Evolutionary conservation across 2,329 filamentous ascomycete species (phyloP).

Genomic region (Talaromyces sp.): DNA sequence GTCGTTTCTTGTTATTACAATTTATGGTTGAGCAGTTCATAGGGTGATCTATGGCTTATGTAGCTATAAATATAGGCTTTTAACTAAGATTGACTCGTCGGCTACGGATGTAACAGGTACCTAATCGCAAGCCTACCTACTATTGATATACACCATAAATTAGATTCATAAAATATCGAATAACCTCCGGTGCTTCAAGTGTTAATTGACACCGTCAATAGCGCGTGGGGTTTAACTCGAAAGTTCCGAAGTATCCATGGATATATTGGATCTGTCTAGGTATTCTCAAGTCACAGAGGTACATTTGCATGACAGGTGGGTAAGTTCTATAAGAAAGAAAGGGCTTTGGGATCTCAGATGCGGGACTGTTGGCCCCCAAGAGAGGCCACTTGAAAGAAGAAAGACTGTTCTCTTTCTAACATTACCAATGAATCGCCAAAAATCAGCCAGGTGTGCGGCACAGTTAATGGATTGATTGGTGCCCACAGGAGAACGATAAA

Average conservation of each 20-base stretch:
- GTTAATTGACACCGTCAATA: not conserved
- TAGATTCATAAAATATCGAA: not conserved
- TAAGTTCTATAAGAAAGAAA: not conserved
- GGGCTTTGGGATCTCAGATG: not conserved
- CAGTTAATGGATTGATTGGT: not conserved
- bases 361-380: not conserved
- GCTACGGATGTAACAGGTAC: not conserved
- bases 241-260: too few species aligned
- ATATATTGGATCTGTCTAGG: not conserved
- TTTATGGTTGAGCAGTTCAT: not conserved
- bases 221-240: not conserved
- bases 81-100: not conserved
- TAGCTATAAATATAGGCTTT: not conserved
- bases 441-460: not conserved
- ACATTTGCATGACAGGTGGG: not conserved
- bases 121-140: not conserved
- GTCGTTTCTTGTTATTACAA: not conserved
- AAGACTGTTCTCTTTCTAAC: not conserved
- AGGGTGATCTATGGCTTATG: not conserved
- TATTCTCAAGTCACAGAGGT: not conserved
- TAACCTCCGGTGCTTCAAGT: not conserved
- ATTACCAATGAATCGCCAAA: not conserved
- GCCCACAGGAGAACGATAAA: not conserved
- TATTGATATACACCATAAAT: not conserved
- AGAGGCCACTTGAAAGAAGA: not conserved